Evolutionary conservation across 2,329 filamentous ascomycete genomes (phyloP).

Genomic region (Fusarium mundagurra): DNA sequence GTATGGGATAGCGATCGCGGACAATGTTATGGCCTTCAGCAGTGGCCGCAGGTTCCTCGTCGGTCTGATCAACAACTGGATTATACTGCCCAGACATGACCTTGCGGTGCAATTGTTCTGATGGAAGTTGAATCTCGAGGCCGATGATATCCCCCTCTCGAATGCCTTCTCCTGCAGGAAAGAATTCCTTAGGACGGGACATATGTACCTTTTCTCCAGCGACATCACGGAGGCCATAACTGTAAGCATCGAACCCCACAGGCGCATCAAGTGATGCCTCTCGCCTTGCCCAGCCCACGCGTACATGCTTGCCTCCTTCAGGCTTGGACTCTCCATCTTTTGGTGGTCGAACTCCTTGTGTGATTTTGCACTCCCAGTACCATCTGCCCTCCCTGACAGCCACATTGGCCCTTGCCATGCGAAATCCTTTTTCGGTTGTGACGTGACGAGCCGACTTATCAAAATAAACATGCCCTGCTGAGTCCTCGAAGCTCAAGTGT

Average conservation of each 20-base stretch:
- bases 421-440: constrained; percentile 91
- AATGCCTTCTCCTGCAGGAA: constrained; percentile 80
- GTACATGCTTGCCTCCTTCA: constrained; percentile 71
- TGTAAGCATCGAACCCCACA: constrained; percentile 90
- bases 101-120: constrained; percentile 85
- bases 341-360: constrained; percentile 70
- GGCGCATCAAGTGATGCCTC: constrained; percentile 86
- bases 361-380: constrained; percentile 94
- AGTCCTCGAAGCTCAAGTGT: constrained; percentile 92
- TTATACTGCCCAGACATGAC: constrained; percentile 90
- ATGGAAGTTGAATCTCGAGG: constrained; percentile 89
- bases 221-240: constrained; percentile 91
- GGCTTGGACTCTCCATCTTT: constrained; percentile 55
- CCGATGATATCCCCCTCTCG: constrained; percentile 93
- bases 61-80: constrained; percentile 77
- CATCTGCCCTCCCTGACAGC: constrained; percentile 88
- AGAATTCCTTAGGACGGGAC: constrained; percentile 92
- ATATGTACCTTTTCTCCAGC: constrained; percentile 92
- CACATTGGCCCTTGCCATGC: constrained; percentile 90
- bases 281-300: constrained; percentile 85
- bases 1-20: constrained; percentile 92
- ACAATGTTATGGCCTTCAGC: constrained; percentile 82
- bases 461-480: constrained; percentile 85
- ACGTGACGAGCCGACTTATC: constrained; percentile 79
- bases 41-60: constrained; percentile 64